Evolutionary conservation across 148 eudicot species (phyloP), one percentile per base, ranked within the genome.

Genomic region (Chenopodium formosanum): DNA sequence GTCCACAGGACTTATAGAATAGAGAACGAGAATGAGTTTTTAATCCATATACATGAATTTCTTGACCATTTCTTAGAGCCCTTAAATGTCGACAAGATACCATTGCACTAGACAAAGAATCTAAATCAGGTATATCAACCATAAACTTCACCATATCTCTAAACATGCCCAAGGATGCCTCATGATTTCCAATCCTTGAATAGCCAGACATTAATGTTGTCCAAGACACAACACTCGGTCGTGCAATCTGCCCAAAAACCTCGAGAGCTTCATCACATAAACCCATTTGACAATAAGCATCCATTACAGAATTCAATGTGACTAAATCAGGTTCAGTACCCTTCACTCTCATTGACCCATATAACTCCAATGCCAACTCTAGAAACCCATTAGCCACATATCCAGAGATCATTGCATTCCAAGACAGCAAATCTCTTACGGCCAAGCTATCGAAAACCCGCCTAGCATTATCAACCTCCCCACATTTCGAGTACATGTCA

Each of bases 121-220:
- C 89, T 73, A 85, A 79, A 70, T 91, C 93, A 66, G 91, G 84
- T 47, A 70, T 67, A 66, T 78, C 80, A 37, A 29, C 52, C 40
- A 80, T 78, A 77, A 64, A 67, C 40, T 52, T 75, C 70, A 84
- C 76, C 91, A 91, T 89, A 70, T 86, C 77, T 78, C 86, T 81
- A 40, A 91, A 90, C 60, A 87, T 75, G 2, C 67, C 63, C 86
- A 91, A 69, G 14, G 90, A 80, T 17, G 62, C 74, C 62, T 64
- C 80, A 74, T 87, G 89, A 58, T 88, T 70, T 50, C 89, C 90
- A 16, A 40, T 52, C 81, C 88, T 85, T 23, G 91, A 85, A 79
- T 80, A 91, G 8, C 91, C 90, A 2, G 93, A 91, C 65, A 89
- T 85, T 78, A 91, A 76, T 80, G 83, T 89, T 48, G 91, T 91